Evolutionary conservation across 306 rosid species (phyloP).

Genomic region (Leucaena leucocephala): DNA sequence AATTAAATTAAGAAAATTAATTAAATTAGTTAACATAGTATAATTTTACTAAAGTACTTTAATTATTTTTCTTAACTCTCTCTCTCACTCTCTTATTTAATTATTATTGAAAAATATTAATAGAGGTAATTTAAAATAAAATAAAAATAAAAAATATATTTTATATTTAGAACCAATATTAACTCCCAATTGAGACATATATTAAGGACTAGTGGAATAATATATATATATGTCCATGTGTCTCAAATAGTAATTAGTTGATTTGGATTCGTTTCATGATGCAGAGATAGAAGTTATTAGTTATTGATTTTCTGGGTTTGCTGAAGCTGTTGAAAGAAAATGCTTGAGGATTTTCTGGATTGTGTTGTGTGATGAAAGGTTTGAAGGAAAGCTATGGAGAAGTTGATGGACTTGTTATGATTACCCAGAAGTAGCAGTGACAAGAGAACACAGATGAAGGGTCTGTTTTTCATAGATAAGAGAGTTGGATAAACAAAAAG

Average conservation of each 20-base stretch:
- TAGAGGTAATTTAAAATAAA: too few species aligned
- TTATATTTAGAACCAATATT: too few species aligned
- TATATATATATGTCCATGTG: too few species aligned
- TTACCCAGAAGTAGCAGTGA: constrained; percentile 63
- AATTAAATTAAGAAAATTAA: too few species aligned
- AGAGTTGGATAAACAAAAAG: constrained; percentile 45
- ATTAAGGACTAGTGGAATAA: too few species aligned
- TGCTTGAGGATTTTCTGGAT: background rate
- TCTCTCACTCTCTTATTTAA: too few species aligned
- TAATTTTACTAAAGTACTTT: too few species aligned
- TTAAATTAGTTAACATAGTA: too few species aligned
- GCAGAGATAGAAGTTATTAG: background rate
- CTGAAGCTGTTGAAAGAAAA: constrained; percentile 5
- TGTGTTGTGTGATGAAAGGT: constrained; percentile 25
- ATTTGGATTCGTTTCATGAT: background rate
- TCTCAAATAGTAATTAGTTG: background rate
- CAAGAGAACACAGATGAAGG: constrained; percentile 61
- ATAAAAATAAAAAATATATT: too few species aligned
- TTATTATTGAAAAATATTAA: too few species aligned
- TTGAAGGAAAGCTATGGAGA: constrained; percentile 51
- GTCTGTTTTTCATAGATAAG: constrained; percentile 20
- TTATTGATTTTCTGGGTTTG: background rate
- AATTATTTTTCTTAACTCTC: too few species aligned
- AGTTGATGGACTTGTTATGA: constrained; percentile 82
- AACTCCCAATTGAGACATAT: too few species aligned